Percentiles rank a stretch among this genome's conserved stretches.
phyloP scores from a whole-genome alignment of 78 protist genomes.

The Dictyostelium brefeldianum region DNA sequence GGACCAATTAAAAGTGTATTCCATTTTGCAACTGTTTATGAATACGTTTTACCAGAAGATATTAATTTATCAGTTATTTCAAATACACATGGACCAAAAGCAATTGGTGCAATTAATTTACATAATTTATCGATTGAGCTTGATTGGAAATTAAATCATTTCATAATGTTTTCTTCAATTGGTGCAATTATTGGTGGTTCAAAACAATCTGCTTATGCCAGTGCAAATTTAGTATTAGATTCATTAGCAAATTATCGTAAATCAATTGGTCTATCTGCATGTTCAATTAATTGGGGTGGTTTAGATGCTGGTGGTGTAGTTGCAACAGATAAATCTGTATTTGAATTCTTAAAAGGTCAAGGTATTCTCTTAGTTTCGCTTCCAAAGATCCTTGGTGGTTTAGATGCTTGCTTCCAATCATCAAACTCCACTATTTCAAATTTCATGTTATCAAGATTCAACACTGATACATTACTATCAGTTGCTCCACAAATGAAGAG shows the following conservation, averaged over 20 bases:
- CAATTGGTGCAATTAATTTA: constrained; percentile 81
- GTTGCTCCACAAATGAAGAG: constrained; percentile 5
- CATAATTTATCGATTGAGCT: constrained; percentile 62
- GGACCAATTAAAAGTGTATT: constrained; percentile 53
- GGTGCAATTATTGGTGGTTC: constrained; percentile 70
- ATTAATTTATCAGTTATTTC: neutral
- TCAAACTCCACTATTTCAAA: neutral
- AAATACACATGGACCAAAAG: constrained; percentile 67
- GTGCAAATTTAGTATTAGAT: constrained; percentile 90
- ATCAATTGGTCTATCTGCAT: constrained; percentile 39
- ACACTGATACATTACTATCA: neutral
- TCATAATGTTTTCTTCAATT: constrained; percentile 84
- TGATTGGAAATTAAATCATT: constrained; percentile 28
- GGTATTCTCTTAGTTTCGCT: constrained; percentile 35
- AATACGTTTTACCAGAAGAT: constrained; percentile 27
- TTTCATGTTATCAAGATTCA: constrained; percentile 12
- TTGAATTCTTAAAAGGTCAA: constrained; percentile 27
- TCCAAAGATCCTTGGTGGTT: constrained; percentile 61
- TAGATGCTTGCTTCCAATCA: constrained; percentile 9
- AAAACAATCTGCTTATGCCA: constrained; percentile 83
- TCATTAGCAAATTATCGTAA: constrained; percentile 61
- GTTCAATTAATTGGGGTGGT: constrained; percentile 83
- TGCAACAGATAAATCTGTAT: constrained; percentile 42
- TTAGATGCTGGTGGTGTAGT: constrained; percentile 71
- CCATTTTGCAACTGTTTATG: constrained; percentile 82